A percentile compares a stretch with the other conserved stretches of the same genome.
phyloP scores from a whole-genome alignment of 108 stramenopile genomes.

The Cylindrotheca closterium region DNA sequence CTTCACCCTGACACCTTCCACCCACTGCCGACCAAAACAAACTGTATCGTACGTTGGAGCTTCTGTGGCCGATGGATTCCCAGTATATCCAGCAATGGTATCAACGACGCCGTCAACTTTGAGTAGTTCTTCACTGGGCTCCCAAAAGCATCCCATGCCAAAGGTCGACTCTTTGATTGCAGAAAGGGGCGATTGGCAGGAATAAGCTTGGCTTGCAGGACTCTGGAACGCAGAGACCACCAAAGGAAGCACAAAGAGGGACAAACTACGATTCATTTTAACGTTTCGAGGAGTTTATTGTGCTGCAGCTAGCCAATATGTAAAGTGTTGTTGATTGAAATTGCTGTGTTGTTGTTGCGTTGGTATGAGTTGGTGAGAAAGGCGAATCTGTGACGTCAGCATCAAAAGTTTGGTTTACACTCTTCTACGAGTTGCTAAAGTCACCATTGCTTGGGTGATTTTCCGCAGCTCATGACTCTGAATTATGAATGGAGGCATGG shows the following conservation, averaged over 20 bases:
- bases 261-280: too few species aligned
- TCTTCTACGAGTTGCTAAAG: slow-evolving; percentile 26
- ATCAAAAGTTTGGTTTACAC: too few species aligned
- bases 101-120: slow-evolving; percentile 61
- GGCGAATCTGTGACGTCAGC: too few species aligned
- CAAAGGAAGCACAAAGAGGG: too few species aligned
- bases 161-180: slow-evolving; percentile 55
- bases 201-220: background rate
- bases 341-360: too few species aligned
- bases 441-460: slow-evolving; percentile 46
- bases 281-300: too few species aligned
- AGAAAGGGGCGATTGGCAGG: too few species aligned
- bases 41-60: slow-evolving; percentile 66
- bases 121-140: slow-evolving; percentile 64
- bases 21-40: slow-evolving; percentile 52
- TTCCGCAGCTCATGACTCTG: slow-evolving; percentile 34
- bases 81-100: slow-evolving; percentile 72
- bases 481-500: slow-evolving; percentile 80
- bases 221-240: too few species aligned
- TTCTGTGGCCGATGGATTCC: slow-evolving; percentile 34
- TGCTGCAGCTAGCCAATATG: too few species aligned
- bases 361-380: too few species aligned
- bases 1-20: slow-evolving; percentile 49
- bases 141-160: slow-evolving; percentile 87
- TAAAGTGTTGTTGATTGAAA: too few species aligned